These are phyloP conservation scores for Eucalyptus sp. DNA, from an alignment of 345 rosid species.

Conservation along the genomic window DNA sequence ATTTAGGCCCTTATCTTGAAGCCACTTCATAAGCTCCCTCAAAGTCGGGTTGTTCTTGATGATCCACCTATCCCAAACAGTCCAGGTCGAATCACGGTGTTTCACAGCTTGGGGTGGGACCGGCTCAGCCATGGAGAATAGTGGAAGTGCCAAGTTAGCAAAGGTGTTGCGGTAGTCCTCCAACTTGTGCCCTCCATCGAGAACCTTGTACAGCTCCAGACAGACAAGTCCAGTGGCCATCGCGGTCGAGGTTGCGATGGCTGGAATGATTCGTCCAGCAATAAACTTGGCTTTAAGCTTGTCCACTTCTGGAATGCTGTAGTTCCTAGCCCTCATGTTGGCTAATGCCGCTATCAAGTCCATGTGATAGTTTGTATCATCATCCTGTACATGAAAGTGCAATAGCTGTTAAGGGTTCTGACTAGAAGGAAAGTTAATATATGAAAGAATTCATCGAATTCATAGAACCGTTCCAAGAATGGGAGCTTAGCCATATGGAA, in stretches of 20 bases:
- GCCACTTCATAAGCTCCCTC: conserved; percentile 71
- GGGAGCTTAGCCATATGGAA: neutral
- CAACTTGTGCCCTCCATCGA: conserved; percentile 59
- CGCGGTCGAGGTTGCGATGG: conserved; percentile 93
- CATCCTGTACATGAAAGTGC: conserved; percentile 43
- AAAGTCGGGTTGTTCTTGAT: conserved; percentile 59
- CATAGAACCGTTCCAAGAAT: neutral
- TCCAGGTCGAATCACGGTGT: conserved; percentile 86
- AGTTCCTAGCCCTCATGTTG: conserved; percentile 99
- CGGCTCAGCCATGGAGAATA: conserved; percentile 96
- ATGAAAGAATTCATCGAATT: neutral
- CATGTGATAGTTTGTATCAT: conserved; percentile 97
- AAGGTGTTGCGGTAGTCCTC: conserved; percentile 96
- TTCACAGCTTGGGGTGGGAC: conserved; percentile 83
- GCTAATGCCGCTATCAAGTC: conserved; percentile 95
- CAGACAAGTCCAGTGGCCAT: conserved; percentile 98
- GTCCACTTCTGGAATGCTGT: conserved; percentile 92
- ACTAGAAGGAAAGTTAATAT: neutral
- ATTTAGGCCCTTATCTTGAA: conserved; percentile 56
- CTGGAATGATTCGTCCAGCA: conserved; percentile 98
- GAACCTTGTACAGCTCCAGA: conserved; percentile 90
- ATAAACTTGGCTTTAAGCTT: conserved; percentile 97
- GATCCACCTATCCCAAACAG: conserved; percentile 97
- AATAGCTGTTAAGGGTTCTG: neutral
- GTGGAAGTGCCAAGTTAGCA: conserved; percentile 87